These are phyloP conservation scores for Lentinula edodes DNA, from an alignment of 768 basidiomycete species.

Conservation along the genomic window DNA sequence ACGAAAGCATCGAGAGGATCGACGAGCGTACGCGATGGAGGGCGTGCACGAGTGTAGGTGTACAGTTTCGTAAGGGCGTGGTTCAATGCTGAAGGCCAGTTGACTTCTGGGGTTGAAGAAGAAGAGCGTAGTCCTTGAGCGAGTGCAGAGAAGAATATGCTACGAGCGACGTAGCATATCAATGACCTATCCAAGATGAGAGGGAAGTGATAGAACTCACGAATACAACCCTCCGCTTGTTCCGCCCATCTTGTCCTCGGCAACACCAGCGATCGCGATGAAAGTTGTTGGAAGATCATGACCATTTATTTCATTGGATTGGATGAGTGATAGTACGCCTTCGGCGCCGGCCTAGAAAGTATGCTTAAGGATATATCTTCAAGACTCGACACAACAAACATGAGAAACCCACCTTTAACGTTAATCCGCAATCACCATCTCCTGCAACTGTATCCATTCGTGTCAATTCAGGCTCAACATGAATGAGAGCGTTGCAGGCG, in stretches of 20 bases:
- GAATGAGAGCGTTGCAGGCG: slow-evolving; percentile 63
- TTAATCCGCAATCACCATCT: slow-evolving; percentile 68
- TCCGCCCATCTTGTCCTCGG: slow-evolving; percentile 86
- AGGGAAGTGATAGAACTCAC: slow-evolving; percentile 36
- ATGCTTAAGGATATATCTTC: not conserved
- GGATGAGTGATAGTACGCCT: slow-evolving; percentile 42
- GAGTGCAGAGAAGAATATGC: slow-evolving; percentile 88
- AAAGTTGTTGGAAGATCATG: slow-evolving; percentile 60
- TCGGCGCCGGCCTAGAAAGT: slow-evolving; percentile 56
- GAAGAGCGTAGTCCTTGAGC: slow-evolving; percentile 57
- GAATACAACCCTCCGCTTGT: slow-evolving; percentile 90
- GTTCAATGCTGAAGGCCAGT: slow-evolving; percentile 56
- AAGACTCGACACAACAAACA: not conserved
- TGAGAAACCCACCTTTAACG: slow-evolving; percentile 33
- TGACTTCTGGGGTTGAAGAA: slow-evolving; percentile 16
- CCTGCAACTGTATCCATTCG: slow-evolving; percentile 88
- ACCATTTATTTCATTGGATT: slow-evolving; percentile 52
- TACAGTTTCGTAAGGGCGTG: slow-evolving; percentile 60
- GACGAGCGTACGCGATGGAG: slow-evolving; percentile 88
- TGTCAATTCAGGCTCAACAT: slow-evolving; percentile 86
- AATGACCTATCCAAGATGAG: not conserved
- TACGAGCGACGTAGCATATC: slow-evolving; percentile 17
- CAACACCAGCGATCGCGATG: slow-evolving; percentile 64
- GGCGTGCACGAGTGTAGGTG: slow-evolving; percentile 83
- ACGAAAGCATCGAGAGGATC: slow-evolving; percentile 85